Evolutionary conservation across 2,329 filamentous ascomycete genomes (phyloP).

Genomic region (Chrysosphaeria jannelii): DNA sequence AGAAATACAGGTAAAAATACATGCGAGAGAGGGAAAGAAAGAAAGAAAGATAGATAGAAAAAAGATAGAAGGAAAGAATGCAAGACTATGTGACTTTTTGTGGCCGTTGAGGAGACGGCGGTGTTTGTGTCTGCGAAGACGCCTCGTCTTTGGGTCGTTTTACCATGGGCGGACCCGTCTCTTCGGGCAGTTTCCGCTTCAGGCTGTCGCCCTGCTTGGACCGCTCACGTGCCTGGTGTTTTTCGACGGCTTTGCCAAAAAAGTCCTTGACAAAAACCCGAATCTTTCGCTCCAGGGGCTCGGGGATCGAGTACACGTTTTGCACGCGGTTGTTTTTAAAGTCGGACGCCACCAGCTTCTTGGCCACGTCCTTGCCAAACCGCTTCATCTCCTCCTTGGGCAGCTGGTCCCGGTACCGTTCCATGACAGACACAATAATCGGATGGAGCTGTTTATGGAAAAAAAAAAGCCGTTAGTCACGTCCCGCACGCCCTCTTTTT

Average conservation of each 20-base stretch:
- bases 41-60: not conserved
- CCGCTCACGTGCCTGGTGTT: conserved; percentile 24
- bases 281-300: conserved; percentile 55
- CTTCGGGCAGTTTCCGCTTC: conserved; percentile 30
- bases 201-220: too few species aligned
- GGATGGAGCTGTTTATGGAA: conserved; percentile 37
- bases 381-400: conserved; percentile 46
- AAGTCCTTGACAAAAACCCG: conserved; percentile 63
- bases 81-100: too few species aligned
- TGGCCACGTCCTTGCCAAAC: conserved; percentile 37
- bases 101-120: not conserved
- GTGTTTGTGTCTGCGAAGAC: not conserved
- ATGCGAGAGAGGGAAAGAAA: not conserved
- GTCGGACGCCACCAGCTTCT: conserved; percentile 74
- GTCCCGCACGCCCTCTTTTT: too few species aligned
- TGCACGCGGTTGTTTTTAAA: conserved; percentile 71
- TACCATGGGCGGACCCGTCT: conserved; percentile 3
- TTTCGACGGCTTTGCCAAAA: conserved; percentile 58
- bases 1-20: too few species aligned
- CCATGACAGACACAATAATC: conserved; percentile 56
- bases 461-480: conserved; percentile 1
- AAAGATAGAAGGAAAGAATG: not conserved
- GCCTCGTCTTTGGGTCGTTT: not conserved
- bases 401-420: conserved; percentile 66
- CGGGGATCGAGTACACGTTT: conserved; percentile 42